Conservation (phyloP, 345 rosid genomes). For the Abelmoschus esculentus region DNA sequence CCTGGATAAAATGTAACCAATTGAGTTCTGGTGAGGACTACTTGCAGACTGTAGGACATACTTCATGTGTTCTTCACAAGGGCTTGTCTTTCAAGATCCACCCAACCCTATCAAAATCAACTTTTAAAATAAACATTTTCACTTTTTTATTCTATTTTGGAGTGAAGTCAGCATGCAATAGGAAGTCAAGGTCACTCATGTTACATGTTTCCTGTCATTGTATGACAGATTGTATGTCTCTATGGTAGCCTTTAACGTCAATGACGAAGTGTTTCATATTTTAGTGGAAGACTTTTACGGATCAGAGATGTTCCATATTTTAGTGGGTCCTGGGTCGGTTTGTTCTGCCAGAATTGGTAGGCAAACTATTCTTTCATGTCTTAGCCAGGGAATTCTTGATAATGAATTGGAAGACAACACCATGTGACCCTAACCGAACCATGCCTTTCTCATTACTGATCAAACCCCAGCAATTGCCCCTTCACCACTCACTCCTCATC, state of each 20-base stretch:
- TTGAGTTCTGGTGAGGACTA: too few relatives aligned
- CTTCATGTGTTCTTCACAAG: not conserved
- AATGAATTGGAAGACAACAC: not conserved
- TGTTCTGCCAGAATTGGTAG: not conserved
- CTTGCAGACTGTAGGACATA: not conserved
- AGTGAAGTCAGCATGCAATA: not conserved
- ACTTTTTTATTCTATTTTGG: not conserved
- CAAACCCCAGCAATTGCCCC: not conserved
- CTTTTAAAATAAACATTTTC: not conserved
- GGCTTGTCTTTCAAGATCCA: not conserved
- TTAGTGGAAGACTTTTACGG: not conserved
- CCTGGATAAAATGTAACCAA: too few relatives aligned
- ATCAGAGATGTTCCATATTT: not conserved
- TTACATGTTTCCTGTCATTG: slow-evolving; percentile 1
- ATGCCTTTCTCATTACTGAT: not conserved
- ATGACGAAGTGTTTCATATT: not conserved
- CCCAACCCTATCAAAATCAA: not conserved
- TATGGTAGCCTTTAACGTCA: not conserved
- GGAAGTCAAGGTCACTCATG: not conserved
- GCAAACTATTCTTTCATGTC: not conserved
- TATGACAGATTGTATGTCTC: not conserved
- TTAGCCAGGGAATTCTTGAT: not conserved
- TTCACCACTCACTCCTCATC: not conserved
- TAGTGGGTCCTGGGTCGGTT: not conserved
- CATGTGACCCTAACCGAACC: not conserved